Base-by-base conservation (phyloP, 768 basidiomycete species). In the Xanthoconium stramineum region DNA sequence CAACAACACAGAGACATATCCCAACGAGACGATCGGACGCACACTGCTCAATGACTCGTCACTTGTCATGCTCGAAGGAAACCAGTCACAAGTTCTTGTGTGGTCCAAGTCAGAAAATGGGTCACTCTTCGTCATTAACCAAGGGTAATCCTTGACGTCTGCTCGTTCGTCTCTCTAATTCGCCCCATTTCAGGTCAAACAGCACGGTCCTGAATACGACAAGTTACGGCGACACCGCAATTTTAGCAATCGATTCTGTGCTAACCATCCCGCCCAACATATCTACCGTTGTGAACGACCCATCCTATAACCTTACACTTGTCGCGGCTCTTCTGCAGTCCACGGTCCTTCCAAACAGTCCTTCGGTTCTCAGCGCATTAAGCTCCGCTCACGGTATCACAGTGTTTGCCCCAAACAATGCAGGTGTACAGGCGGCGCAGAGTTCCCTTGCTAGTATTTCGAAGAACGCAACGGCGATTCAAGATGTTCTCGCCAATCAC, bases 21-120 rank as follows among this genome's bases (percentile, higher is more conserved):
- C 87, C 2, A 82, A 80, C 61, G 75, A 78, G 59, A 88, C 86
- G 0, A 70, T 91, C 52, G 85, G 83, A 2, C 79, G 84, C 39
- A 85, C 88, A 0, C 71, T 85, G n/a, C 75, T 89, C 42, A 80
- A 78, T 42, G 76, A 80, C 38, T 62, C 78, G 0, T 55, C 72
- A 0, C 66, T 78, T 30, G 81, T 85, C 9, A 67, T 63, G 20
- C 79, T 89, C 0, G 85, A 86, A 61, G 87, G 80, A 7, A 78
- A 78, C 59, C 75, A 78, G 61, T 72, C 72, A 0, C 86, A 88
- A 59, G 86, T 84, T 24, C 65, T 86, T 12, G 78, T 72, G 0
- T 80, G 80, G 77, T 72, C 76, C 4, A 69, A 68, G 19, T 59
- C 56, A 2, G 59, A 64, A 2, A 73, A 75, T 40, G 75, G 77